Evolutionary conservation across 495 filamentous ascomycete genomes (phyloP), one percentile per base, ranked within the genome.

Genomic region (Penicillium argentinense): DNA sequence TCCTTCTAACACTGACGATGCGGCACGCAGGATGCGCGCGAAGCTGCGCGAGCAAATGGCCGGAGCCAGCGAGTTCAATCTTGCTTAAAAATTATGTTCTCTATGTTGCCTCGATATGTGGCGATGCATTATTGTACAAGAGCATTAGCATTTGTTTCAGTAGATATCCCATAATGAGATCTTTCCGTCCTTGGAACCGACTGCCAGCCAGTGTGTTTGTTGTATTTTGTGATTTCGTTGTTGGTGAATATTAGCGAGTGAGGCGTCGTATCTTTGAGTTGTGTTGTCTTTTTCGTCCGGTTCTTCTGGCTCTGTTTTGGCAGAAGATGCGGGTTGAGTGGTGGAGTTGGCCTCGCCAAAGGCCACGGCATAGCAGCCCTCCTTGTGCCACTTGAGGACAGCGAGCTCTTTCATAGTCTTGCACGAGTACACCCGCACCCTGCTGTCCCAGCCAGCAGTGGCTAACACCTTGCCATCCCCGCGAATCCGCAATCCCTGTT

Each of bases 111-210:
- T n/a, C 7, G 17, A 21, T 11, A 36, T 36, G 33, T 36, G 56
- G 48, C 41, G 51, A 52, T 59, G 32, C 42, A 59, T 64, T 51
- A 49, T 59, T 58, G 54, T 55, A 57, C 47, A 61, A 56, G 45
- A 61, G 60, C 60, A 63, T 60, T 50, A 63, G 57, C 60, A 56
- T 60, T 57, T 47, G 49, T 56, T 47, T 78, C 63, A 96, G 74
- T 87, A 98, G 51, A 95, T 87, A 73, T 93, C 90, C 93, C 93
- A 98, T 66, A 98, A 74, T 59, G 88, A 92, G 45, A 97, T 85
- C 59, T 93, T 97, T 22, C 92, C 95, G 69, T 98, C 93, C 64
- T 97, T 98, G 43, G 87, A 86, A 3, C 95, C 93, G 4, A 81
- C 89, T 6, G 85, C 93, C 37, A 97, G 60, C 93, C 93, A 97